phyloP scores from a whole-genome alignment of 2,329 filamentous ascomycete genomes.

The Fusarium mundagurra region DNA sequence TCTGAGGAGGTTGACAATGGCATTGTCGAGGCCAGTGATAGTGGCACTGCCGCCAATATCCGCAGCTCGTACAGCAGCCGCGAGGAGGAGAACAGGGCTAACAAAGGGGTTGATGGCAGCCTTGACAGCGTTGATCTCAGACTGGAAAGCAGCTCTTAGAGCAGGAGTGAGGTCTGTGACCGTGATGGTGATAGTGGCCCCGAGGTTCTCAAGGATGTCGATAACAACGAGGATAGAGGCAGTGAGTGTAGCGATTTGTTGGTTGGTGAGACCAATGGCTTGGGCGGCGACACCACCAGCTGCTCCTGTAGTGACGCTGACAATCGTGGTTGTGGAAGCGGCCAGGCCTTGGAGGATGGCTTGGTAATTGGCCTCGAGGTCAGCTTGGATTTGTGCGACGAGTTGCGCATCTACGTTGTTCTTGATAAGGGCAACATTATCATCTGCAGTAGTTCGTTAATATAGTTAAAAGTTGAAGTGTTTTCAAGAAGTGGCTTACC shows the following conservation, averaged over 20 bases:
- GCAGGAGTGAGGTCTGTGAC: constrained; percentile 9
- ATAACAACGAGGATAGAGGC: not conserved
- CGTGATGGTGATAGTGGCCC: not conserved
- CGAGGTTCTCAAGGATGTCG: not conserved
- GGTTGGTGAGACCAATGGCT: not conserved
- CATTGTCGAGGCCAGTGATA: not conserved
- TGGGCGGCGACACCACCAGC: not conserved
- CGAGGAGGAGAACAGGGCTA: not conserved
- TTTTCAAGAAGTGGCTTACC: not conserved
- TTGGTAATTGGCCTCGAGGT: not conserved
- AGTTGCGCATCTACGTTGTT: not conserved
- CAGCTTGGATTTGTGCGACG: not conserved
- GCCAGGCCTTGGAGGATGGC: not conserved
- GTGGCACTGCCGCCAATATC: not conserved
- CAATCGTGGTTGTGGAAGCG: not conserved
- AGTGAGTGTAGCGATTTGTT: constrained; percentile 2
- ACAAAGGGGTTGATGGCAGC: constrained; percentile 4
- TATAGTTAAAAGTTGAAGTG: no score
- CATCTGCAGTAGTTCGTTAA: no score
- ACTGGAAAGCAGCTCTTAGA: not conserved
- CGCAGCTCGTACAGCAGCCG: not conserved
- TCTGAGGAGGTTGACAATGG: not conserved
- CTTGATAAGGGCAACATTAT: not conserved
- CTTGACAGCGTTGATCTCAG: constrained; percentile 4
- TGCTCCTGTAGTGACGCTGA: constrained; percentile 16